These are phyloP conservation scores for Yarrowia sp. DNA, from an alignment of 805 yeast species.

Conservation along the genomic window DNA sequence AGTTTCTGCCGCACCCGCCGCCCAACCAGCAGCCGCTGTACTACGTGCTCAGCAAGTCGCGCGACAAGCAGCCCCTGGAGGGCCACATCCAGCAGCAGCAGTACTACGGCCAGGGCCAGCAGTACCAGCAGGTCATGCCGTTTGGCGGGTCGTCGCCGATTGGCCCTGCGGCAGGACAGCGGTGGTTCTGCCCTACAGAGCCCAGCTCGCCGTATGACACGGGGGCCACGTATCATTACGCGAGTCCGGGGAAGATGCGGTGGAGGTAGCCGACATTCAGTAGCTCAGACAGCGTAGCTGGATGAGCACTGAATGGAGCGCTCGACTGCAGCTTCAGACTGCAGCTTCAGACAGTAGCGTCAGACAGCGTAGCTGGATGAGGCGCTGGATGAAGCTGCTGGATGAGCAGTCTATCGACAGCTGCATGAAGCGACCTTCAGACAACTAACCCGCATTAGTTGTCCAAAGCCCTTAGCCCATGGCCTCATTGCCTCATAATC, in stretches of 20 bases:
- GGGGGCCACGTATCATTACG: conserved; percentile 21
- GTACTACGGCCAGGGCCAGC: neutral
- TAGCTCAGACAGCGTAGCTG: no score
- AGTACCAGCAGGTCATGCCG: neutral
- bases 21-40: conserved; percentile 39
- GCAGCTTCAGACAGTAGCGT: no score
- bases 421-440: no score
- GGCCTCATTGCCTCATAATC: no score
- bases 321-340: no score
- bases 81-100: conserved; percentile 34
- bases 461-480: no score
- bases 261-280: neutral
- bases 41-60: conserved; percentile 21
- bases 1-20: conserved; percentile 31
- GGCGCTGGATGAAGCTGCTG: no score
- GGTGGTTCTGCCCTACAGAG: conserved; percentile 22
- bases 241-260: conserved; percentile 23
- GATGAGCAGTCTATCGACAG: no score
- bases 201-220: conserved; percentile 19
- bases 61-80: conserved; percentile 37
- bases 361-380: no score
- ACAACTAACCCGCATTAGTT: no score
- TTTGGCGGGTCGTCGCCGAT: neutral
- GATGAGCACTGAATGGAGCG: no score
- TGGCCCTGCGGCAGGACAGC: conserved; percentile 3